Percentiles rank a stretch among this genome's conserved stretches.
These are phyloP conservation scores for Fomes fomentarius DNA, from an alignment of 1,284 basidiomycete genomes.

Conservation along the genomic window DNA sequence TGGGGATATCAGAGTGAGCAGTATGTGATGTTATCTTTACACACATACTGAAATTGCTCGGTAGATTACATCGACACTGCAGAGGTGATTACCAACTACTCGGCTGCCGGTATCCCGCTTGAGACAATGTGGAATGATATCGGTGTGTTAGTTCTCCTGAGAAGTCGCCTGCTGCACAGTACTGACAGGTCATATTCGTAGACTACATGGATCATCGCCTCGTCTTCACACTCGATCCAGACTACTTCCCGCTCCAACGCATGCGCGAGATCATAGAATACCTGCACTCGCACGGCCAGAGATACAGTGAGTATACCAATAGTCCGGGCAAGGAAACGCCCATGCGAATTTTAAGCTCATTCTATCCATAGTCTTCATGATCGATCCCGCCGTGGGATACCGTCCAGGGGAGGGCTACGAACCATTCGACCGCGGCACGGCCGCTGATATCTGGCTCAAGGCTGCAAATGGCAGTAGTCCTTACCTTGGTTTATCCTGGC, in stretches of 20 bases:
- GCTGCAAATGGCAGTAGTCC: slow-evolving; percentile 55
- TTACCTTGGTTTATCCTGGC: slow-evolving; percentile 72
- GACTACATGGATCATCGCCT: slow-evolving; percentile 74
- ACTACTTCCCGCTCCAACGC: slow-evolving; percentile 65
- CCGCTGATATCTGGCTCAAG: slow-evolving; percentile 64
- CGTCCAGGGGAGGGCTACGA: slow-evolving; percentile 53
- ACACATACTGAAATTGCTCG: slow-evolving; percentile 23
- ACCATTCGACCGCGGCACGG: slow-evolving; percentile 59
- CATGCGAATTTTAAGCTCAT: neutral
- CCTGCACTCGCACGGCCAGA: slow-evolving; percentile 61
- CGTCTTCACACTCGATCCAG: slow-evolving; percentile 70
- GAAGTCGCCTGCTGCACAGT: slow-evolving; percentile 66
- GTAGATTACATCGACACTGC: slow-evolving; percentile 65
- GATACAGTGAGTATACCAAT: slow-evolving; percentile 47
- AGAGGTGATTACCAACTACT: slow-evolving; percentile 61
- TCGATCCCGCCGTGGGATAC: slow-evolving; percentile 71
- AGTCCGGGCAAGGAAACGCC: too few relatives aligned
- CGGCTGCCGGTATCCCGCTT: slow-evolving; percentile 61
- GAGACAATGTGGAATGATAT: slow-evolving; percentile 84
- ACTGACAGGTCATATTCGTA: slow-evolving; percentile 57
- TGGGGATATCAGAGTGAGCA: slow-evolving; percentile 37
- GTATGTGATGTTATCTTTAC: neutral
- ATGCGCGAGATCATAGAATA: slow-evolving; percentile 68
- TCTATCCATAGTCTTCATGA: slow-evolving; percentile 50
- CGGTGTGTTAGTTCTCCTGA: slow-evolving; percentile 53